phyloP scores from a whole-genome alignment of 202 grass and related monocot species.

The Digitaria exilis region DNA sequence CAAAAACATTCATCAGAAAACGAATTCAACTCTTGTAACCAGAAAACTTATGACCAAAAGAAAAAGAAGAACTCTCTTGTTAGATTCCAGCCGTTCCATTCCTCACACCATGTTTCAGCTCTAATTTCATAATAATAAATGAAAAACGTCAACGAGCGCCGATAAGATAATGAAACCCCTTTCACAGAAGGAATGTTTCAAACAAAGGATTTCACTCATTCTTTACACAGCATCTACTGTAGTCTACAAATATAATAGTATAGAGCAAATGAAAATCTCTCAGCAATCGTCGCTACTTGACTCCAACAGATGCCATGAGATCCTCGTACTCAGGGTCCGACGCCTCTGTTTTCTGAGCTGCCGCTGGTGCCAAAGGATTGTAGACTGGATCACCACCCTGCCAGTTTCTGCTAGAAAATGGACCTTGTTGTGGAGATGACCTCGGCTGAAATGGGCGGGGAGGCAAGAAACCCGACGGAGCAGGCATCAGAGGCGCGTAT shows the following conservation, averaged over 20 bases:
- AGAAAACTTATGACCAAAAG: too few relatives aligned
- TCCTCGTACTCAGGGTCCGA: constrained; percentile 72
- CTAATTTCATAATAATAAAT: too few relatives aligned
- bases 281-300: constrained; percentile 42
- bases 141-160: too few relatives aligned
- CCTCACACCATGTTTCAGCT: not conserved
- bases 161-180: too few relatives aligned
- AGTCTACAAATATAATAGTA: not conserved
- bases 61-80: too few relatives aligned
- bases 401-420: constrained; percentile 29
- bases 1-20: too few relatives aligned
- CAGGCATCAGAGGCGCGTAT: constrained; percentile 15
- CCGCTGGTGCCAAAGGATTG: constrained; percentile 61
- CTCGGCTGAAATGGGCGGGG: constrained; percentile 36
- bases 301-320: constrained; percentile 72
- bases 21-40: too few relatives aligned
- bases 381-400: constrained; percentile 55
- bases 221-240: too few relatives aligned
- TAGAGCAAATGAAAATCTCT: not conserved
- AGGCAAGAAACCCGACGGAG: constrained; percentile 29
- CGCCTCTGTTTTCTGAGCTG: constrained; percentile 42
- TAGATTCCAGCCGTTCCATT: too few relatives aligned
- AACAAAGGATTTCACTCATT: too few relatives aligned
- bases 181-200: too few relatives aligned
- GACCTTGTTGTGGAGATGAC: constrained; percentile 37